Evolutionary conservation across 2,329 filamentous ascomycete genomes (phyloP).

Genomic region (Alternaria metachromatica): DNA sequence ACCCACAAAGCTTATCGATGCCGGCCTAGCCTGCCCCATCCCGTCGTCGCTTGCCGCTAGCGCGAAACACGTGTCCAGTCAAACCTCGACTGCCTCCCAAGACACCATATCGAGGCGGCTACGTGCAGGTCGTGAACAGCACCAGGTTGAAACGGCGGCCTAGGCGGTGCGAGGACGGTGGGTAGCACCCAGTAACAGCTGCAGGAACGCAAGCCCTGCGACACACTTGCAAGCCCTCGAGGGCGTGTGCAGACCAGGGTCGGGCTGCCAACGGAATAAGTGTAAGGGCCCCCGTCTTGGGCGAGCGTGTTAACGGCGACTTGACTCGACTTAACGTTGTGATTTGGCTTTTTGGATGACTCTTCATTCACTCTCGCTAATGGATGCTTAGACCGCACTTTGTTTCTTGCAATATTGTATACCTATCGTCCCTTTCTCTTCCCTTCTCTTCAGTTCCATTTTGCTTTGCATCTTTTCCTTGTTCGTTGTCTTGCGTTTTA

Average conservation of each 20-base stretch:
- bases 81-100: slow-evolving; percentile 27
- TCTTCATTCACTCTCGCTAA: slow-evolving; percentile 36
- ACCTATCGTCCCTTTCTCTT: slow-evolving; percentile 15
- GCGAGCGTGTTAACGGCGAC: slow-evolving; percentile 12
- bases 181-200: slow-evolving; percentile 40
- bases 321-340: slow-evolving; percentile 19
- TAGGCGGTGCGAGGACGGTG: slow-evolving; percentile 22
- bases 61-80: slow-evolving; percentile 28
- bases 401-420: slow-evolving; percentile 21
- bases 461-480: slow-evolving; percentile 15
- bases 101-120: slow-evolving; percentile 36
- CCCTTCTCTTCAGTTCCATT: slow-evolving; percentile 11
- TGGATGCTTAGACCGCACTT: slow-evolving; percentile 26
- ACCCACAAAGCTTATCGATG: slow-evolving; percentile 28
- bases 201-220: slow-evolving; percentile 36
- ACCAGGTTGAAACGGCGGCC: slow-evolving; percentile 32
- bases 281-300: slow-evolving; percentile 28
- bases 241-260: slow-evolving; percentile 12
- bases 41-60: slow-evolving; percentile 19
- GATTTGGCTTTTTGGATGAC: slow-evolving; percentile 26
- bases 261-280: slow-evolving; percentile 37
- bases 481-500: slow-evolving; percentile 18
- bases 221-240: slow-evolving; percentile 3
- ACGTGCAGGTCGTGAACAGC: slow-evolving; percentile 30
- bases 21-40: slow-evolving; percentile 23